Evolutionary conservation across 78 protist genomes (phyloP).

Genomic region (Anaeramoeba flamelloides): DNA sequence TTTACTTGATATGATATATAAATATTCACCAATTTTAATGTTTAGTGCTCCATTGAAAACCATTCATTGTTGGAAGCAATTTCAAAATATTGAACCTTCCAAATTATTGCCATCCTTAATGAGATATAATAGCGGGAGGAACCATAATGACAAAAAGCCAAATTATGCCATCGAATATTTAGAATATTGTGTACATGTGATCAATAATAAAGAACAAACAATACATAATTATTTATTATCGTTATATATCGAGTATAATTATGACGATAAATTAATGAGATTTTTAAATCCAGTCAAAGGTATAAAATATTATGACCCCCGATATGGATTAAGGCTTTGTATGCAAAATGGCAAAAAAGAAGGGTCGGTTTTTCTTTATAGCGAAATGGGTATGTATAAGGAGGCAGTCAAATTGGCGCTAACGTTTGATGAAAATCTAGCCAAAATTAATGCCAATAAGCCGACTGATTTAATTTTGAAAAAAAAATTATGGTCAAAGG

Average conservation of each 20-base stretch:
- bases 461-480: too few relatives aligned
- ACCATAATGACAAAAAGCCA: not conserved
- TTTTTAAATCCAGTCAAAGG: too few relatives aligned
- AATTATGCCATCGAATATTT: not conserved
- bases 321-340: constrained; percentile 13
- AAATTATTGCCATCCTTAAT: constrained; percentile 5
- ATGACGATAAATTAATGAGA: not conserved
- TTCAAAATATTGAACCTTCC: constrained; percentile 1
- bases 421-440: too few relatives aligned
- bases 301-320: not conserved
- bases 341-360: not conserved
- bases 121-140: not conserved
- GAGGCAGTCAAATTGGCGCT: constrained; percentile 19
- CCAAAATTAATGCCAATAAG: too few relatives aligned
- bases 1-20: constrained; percentile 48
- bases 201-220: not conserved
- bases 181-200: not conserved
- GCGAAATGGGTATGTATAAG: constrained; percentile 3
- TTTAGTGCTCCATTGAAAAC: constrained; percentile 51
- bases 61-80: constrained; percentile 50
- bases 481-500: too few relatives aligned
- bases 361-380: not conserved
- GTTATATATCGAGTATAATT: too few relatives aligned
- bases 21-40: constrained; percentile 60
- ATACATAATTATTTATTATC: constrained; percentile 2